Conservation (phyloP, 345 rosid species). For the Aquilaria malaccensis region DNA sequence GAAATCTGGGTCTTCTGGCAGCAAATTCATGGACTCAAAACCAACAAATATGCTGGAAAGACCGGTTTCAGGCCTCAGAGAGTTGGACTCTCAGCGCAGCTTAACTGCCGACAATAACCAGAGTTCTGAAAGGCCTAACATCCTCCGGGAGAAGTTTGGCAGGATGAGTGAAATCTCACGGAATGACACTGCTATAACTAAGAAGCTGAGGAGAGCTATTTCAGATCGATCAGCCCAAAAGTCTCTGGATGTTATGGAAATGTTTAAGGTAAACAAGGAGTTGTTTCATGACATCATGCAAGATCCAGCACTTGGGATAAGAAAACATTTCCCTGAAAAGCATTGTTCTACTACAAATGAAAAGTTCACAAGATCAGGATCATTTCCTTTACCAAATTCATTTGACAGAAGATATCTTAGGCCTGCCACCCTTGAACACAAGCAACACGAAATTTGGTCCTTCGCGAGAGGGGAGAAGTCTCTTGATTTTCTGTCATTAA, state of each 20-base stretch:
- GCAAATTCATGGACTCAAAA: too few species aligned
- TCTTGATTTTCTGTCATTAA: constrained; percentile 7
- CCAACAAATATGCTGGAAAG: not conserved
- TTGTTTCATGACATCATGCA: constrained; percentile 37
- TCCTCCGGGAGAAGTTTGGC: constrained; percentile 7
- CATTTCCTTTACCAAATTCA: constrained; percentile 55
- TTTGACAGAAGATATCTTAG: constrained; percentile 19
- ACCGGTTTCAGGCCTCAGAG: too few species aligned
- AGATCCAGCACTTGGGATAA: constrained; percentile 31
- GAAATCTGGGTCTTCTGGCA: too few species aligned
- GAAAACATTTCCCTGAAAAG: constrained; percentile 25
- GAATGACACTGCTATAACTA: constrained; percentile 13
- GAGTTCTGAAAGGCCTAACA: constrained; percentile 8
- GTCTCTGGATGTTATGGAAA: constrained; percentile 51
- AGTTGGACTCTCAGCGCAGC: too few species aligned
- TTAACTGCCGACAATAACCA: too few species aligned
- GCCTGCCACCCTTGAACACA: constrained; percentile 62
- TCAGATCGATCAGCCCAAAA: constrained; percentile 37
- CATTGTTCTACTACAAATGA: constrained; percentile 18
- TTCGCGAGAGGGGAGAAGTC: constrained; percentile 26
- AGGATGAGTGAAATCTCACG: constrained; percentile 5
- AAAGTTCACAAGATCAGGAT: constrained; percentile 61
- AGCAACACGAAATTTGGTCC: constrained; percentile 68
- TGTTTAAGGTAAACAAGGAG: constrained; percentile 48
- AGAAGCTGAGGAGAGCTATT: constrained; percentile 14